A percentile compares a stretch with the other conserved stretches of the same genome.
phyloP scores from a whole-genome alignment of 345 rosid genomes.

The Carallia pectinifolia region DNA sequence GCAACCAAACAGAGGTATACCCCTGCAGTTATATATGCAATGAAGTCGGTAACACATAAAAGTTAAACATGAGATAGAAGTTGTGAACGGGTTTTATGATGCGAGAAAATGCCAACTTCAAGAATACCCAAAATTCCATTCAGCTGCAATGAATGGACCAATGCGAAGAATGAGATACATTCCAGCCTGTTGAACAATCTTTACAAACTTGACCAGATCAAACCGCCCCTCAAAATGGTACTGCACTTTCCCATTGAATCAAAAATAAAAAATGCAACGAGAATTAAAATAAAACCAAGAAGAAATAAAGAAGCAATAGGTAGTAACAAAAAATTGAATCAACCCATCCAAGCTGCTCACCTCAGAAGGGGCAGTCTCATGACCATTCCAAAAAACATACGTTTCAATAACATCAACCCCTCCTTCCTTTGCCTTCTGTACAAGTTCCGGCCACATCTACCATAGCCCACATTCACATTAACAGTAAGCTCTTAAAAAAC shows the following conservation, averaged over 20 bases:
- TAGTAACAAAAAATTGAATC: background rate
- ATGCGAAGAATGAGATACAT: constrained; percentile 93
- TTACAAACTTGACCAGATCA: constrained; percentile 85
- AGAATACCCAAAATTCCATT: constrained; percentile 84
- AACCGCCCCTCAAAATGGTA: constrained; percentile 78
- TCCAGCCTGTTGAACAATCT: constrained; percentile 79
- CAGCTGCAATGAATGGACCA: constrained; percentile 94
- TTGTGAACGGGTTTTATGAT: background rate
- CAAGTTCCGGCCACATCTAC: constrained; percentile 92
- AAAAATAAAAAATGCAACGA: background rate
- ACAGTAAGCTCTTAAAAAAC: background rate
- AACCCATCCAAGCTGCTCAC: constrained; percentile 32
- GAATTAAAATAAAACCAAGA: background rate
- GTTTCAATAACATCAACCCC: constrained; percentile 79
- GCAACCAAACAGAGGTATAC: constrained; percentile 85
- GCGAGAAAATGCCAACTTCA: background rate
- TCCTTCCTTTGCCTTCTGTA: constrained; percentile 86
- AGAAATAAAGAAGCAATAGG: background rate
- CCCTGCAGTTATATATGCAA: constrained; percentile 33
- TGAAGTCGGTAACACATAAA: background rate
- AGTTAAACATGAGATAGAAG: background rate
- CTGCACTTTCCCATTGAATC: constrained; percentile 33
- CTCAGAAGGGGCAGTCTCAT: constrained; percentile 70
- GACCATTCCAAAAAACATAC: constrained; percentile 96
- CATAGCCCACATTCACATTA: constrained; percentile 14